Evolutionary conservation across 371 early-diverging fungal species (phyloP).

Genomic region (Mortierella sp.): DNA sequence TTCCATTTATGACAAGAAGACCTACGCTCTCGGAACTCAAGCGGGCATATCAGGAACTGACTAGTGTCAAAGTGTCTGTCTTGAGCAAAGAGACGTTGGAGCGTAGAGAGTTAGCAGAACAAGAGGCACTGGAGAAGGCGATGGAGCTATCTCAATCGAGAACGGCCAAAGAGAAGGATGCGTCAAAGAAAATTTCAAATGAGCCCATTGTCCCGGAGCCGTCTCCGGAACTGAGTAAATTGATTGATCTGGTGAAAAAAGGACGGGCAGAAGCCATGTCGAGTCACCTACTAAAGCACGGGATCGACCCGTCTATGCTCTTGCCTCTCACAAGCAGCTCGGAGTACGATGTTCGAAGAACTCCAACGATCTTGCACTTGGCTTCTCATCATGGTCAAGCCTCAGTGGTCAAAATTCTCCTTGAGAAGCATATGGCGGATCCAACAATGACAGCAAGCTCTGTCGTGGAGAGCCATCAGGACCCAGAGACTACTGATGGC

Average conservation of each 20-base stretch:
- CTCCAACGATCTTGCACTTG: conserved; percentile 79
- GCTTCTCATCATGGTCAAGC: conserved; percentile 70
- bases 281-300: conserved; percentile 55
- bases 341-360: conserved; percentile 59
- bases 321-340: conserved; percentile 64
- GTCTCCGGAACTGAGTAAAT: conserved; percentile 44
- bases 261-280: conserved; percentile 66
- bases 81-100: conserved; percentile 57
- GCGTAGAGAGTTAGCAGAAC: conserved; percentile 40
- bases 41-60: conserved; percentile 63
- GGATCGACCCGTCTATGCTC: conserved; percentile 36
- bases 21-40: conserved; percentile 77
- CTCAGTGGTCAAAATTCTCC: conserved; percentile 70
- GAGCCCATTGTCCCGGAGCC: conserved; percentile 44
- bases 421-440: conserved; percentile 80
- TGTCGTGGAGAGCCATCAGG: conserved; percentile 14
- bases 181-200: conserved; percentile 24
- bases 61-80: conserved; percentile 65
- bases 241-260: conserved; percentile 66
- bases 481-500: background rate
- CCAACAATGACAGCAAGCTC: conserved; percentile 72
- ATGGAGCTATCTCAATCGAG: conserved; percentile 10
- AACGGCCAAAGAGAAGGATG: conserved; percentile 22
- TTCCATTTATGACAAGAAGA: conserved; percentile 85
- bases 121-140: conserved; percentile 41